Conservation (phyloP, 805 yeast genomes). For the Lipomyces sp. region DNA sequence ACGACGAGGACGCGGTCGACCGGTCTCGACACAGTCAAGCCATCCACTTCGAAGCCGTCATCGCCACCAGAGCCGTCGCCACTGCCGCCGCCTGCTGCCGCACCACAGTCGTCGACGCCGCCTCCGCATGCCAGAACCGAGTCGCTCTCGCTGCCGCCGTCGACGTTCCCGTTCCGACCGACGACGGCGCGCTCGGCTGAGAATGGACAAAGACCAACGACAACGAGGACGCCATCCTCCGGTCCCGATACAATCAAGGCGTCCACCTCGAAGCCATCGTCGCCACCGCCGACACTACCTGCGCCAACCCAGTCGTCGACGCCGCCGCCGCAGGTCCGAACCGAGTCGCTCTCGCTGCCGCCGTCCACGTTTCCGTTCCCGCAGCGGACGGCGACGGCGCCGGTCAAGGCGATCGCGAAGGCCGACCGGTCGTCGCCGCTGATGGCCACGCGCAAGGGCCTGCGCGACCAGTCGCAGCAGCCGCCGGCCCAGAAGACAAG, state of each 20-base stretch:
- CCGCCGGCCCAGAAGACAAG: not conserved
- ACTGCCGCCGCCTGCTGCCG: conserved; percentile 2
- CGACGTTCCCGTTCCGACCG: no score
- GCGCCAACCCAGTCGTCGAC: not conserved
- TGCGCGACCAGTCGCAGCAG: not conserved
- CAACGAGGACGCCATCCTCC: no score
- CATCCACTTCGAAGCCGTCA: no score
- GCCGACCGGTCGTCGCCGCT: not conserved
- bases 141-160: no score
- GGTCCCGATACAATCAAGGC: no score
- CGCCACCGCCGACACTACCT: conserved; percentile 3
- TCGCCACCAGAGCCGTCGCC: no score
- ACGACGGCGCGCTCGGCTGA: no score
- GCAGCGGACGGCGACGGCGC: conserved; percentile 7
- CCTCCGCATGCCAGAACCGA: not conserved
- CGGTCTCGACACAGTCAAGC: no score
- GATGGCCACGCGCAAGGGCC: not conserved
- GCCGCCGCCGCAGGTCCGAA: not conserved
- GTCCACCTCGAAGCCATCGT: no score
- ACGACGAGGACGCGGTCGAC: no score
- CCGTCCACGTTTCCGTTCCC: conserved; percentile 27
- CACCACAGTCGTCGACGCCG: not conserved
- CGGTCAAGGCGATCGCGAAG: not conserved
- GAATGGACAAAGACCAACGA: no score
- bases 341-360: conserved; percentile 17